These are phyloP conservation scores for Alternaria postmessia DNA, from an alignment of 2,329 filamentous ascomycete species.

Conservation along the genomic window DNA sequence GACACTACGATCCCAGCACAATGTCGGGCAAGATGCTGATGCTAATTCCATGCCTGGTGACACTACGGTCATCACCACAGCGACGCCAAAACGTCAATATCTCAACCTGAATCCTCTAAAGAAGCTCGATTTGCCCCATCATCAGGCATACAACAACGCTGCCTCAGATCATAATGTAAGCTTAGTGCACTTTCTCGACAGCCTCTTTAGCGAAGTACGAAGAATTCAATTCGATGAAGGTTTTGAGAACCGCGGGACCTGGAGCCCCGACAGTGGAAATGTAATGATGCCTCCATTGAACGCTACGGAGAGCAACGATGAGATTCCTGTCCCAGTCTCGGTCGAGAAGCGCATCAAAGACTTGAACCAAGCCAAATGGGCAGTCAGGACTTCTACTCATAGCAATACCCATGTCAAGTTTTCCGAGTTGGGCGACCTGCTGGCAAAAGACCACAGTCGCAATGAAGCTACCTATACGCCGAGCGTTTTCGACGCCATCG, in stretches of 20 bases:
- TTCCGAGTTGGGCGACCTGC: conserved; percentile 67
- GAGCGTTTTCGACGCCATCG: conserved; percentile 59
- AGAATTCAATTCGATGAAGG: conserved; percentile 26
- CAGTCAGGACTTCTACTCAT: conserved; percentile 65
- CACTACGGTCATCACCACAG: background rate
- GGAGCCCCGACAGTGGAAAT: conserved; percentile 17
- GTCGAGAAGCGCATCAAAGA: conserved; percentile 30
- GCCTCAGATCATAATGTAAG: conserved; percentile 10
- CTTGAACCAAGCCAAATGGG: conserved; percentile 65
- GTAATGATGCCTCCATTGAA: conserved; percentile 22
- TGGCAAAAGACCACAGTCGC: conserved; percentile 66
- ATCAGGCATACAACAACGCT: conserved; percentile 19
- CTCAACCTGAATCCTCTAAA: conserved; percentile 18
- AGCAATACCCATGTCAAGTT: conserved; percentile 58
- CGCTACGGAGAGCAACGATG: background rate
- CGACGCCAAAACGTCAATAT: conserved; percentile 7
- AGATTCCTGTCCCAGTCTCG: conserved; percentile 13
- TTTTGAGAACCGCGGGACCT: conserved; percentile 23
- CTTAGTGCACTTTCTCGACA: conserved; percentile 26
- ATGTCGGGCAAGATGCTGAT: background rate
- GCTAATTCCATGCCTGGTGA: background rate
- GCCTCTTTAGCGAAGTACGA: conserved; percentile 28
- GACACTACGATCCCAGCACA: background rate
- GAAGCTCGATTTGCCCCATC: conserved; percentile 29
- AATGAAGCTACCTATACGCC: conserved; percentile 68